Evolutionary conservation across 495 filamentous ascomycete species (phyloP), one percentile per base, ranked within the genome.

Genomic region (Pyrenopolyporus hunteri): DNA sequence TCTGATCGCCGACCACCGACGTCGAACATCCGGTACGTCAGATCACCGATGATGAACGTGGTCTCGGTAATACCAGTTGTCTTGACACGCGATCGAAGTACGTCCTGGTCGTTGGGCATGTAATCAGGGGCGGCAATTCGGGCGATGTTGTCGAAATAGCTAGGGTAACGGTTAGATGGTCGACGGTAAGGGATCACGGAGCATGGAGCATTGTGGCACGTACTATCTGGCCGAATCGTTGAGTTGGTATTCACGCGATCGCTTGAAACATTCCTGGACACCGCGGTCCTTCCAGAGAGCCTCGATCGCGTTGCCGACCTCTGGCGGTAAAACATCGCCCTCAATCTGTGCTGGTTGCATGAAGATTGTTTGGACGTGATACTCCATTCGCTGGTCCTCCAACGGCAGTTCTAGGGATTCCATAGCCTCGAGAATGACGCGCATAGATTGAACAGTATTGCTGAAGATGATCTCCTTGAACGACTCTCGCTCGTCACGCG

Each of bases 11-110:
- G 94, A 69, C 94, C 94, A 82, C 94, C 94, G 26, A 99, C 94
- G 74, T 99, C 94, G 79, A 98, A 98, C 94, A 99, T 99, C 52
- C 95, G 87, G 79, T 97, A 99, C 25, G 92, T 98, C 70, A 99
- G 79, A 68, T 97, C 92, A 59, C 94, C 95, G 63, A 98, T 95
- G 71, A 96, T 93, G 78, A 99, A 99, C 39, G 92, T 94, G 14
- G 94, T 98, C 78, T 99, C 94, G 13, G 92, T 99, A 70, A 99
- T 98, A 86, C 94, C 95, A 44, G 94, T 99, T 19, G 94, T 99
- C 86, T 96, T 96, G 76, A 99, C 89, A 87, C 94, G 92, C 55
- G 94, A 96, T 63, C 93, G 87, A 32, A 98, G 89, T 14, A 98
- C 92, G 80, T 99, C 94, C 74, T 97, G 93, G 73, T 99, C 93